These are phyloP conservation scores for Pseudomicrostroma phylloplanum DNA, from an alignment of 1,284 basidiomycete genomes.

Conservation along the genomic window DNA sequence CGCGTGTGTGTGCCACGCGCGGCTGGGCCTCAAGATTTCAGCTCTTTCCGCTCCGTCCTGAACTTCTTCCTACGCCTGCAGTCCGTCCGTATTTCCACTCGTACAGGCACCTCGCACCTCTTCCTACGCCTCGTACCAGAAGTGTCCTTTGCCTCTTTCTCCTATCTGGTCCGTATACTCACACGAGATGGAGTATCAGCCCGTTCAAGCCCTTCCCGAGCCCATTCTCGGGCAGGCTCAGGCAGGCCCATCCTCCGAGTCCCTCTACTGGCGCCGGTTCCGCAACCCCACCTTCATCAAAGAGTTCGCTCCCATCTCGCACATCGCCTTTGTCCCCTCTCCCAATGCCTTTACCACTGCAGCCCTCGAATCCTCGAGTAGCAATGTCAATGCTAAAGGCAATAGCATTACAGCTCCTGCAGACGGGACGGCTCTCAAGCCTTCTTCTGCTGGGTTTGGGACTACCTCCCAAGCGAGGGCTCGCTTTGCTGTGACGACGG, in stretches of 20 bases:
- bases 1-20: too few relatives aligned
- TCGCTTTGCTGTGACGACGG: conserved; percentile 89
- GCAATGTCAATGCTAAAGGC: neutral
- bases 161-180: too few relatives aligned
- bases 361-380: conserved; percentile 5
- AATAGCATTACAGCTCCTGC: neutral
- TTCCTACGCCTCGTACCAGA: too few relatives aligned
- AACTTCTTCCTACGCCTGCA: too few relatives aligned
- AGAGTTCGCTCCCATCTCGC: conserved; percentile 47
- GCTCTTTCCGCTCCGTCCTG: too few relatives aligned
- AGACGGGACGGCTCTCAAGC: neutral
- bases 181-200: neutral
- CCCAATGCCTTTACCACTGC: conserved; percentile 24
- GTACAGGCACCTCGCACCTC: too few relatives aligned
- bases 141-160: too few relatives aligned
- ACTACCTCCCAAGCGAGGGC: neutral
- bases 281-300: conserved; percentile 45
- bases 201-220: neutral
- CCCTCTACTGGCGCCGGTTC: conserved; percentile 47
- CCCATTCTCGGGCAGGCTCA: neutral
- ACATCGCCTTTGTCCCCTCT: conserved; percentile 43
- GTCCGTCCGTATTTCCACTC: too few relatives aligned
- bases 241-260: conserved; percentile 24
- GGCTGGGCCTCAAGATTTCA: too few relatives aligned
- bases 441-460: neutral